phyloP scores from a whole-genome alignment of 345 rosid species.

The Lenwebbia sp. region DNA sequence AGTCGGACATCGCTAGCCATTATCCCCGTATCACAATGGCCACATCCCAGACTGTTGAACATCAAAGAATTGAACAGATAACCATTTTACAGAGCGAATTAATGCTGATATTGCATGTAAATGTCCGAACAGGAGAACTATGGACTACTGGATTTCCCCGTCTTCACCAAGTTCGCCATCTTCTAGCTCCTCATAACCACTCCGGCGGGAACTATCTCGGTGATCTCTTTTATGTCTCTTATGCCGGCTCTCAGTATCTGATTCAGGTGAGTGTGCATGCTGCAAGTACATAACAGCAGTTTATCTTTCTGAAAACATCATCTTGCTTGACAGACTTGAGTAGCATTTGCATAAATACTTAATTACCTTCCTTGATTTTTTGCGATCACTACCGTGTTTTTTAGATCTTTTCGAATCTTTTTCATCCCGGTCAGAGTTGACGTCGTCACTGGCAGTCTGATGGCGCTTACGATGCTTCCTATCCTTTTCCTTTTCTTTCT shows the following conservation, averaged over 20 bases:
- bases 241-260: conserved; percentile 69
- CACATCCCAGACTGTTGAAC: neutral
- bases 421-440: conserved; percentile 77
- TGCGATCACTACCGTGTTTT: conserved; percentile 72
- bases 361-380: conserved; percentile 82
- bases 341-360: neutral
- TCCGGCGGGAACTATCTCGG: conserved; percentile 54
- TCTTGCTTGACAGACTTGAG: neutral
- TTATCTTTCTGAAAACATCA: neutral
- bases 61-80: neutral
- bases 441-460: conserved; percentile 60
- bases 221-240: conserved; percentile 74
- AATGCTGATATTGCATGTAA: neutral
- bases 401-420: conserved; percentile 73
- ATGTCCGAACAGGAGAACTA: neutral
- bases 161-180: conserved; percentile 97
- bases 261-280: conserved; percentile 75
- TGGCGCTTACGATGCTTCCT: conserved; percentile 77
- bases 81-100: neutral
- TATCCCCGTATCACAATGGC: neutral
- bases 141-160: conserved; percentile 59
- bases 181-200: conserved; percentile 69
- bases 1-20: neutral
- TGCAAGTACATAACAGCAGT: conserved; percentile 16
- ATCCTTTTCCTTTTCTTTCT: conserved; percentile 69